Evolutionary conservation across 176 grass and related monocot genomes (phyloP), one percentile per base, ranked within the genome.

Genomic region (Aegilops umbellulata): DNA sequence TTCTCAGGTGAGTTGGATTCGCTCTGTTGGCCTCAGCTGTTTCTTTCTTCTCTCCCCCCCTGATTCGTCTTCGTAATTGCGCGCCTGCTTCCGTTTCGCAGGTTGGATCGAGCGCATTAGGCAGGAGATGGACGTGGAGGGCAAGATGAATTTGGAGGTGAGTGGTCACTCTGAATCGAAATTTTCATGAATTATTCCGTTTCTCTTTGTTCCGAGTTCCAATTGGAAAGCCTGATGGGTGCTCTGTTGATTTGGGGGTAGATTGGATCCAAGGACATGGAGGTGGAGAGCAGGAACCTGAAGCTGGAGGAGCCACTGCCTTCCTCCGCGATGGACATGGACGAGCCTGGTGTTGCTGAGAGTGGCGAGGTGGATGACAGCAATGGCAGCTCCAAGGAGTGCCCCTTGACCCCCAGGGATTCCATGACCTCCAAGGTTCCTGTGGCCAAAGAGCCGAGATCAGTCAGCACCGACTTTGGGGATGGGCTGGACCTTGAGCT

Each of bases 291-390:
- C 88, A 90, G 77, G 74, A 86, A 49, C 27, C 12, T 65, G 42
- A 86, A 67, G 78, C 86, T 72, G 31, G 65, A 89, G 69, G 77
- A 88, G 25, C 87, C 82, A 17, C 41, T 82, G 65, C 42, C 63
- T 42, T 81, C 85, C 30, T 85, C 82, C 0, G 86, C 94, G 68
- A 90, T 92, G 93, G 88, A 92, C 74, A 92, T 89, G 89, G 90
- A 92, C 66, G 89, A 93, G 63, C 80, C 78, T 13, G 89, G 61
- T 17, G 22, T 69, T 25, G 14, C 84, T 1, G 83, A 75, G 76
- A 70, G 80, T 0, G 93, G 60, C 27, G 72, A 65, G 60, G 49
- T 65, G 60, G 87, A 94, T 51, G 92, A 69, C 76, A 87, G 19
- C 55, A 91, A 94, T 88, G 92, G 42, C 26, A 70, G 82, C 69